Conservation (phyloP, 192 early-diverging fungal species). For the Obelidium mucronatum region DNA sequence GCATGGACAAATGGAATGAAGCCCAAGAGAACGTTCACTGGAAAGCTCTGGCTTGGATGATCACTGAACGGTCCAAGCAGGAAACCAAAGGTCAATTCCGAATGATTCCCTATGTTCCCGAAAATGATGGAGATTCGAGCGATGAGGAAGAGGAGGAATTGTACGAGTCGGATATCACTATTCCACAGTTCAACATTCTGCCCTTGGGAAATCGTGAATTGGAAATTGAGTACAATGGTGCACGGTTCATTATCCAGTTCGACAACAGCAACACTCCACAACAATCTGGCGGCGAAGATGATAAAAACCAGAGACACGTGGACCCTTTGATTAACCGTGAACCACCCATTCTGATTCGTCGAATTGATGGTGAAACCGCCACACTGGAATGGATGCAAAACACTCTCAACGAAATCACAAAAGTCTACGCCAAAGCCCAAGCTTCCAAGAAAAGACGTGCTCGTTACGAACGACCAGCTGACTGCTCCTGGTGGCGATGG, state of each 20-base stretch:
- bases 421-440: constrained; percentile 39
- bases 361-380: constrained; percentile 34
- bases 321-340: constrained; percentile 41
- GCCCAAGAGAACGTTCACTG: constrained; percentile 35
- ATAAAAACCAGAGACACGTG: constrained; percentile 4
- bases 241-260: constrained; percentile 41
- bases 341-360: constrained; percentile 48
- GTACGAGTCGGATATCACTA: neutral
- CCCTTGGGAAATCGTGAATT: constrained; percentile 39
- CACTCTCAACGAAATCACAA: constrained; percentile 37
- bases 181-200: constrained; percentile 49
- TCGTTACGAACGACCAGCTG: constrained; percentile 43
- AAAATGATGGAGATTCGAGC: constrained; percentile 35
- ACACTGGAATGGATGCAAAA: constrained; percentile 46
- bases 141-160: constrained; percentile 12
- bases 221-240: constrained; percentile 42
- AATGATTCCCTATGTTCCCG: constrained; percentile 41
- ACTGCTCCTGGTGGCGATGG: constrained; percentile 41
- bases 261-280: constrained; percentile 17
- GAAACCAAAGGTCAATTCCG: constrained; percentile 44
- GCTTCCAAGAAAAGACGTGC: constrained; percentile 34
- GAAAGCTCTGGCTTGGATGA: constrained; percentile 45
- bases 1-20: constrained; percentile 38
- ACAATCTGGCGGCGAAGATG: constrained; percentile 19
- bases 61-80: constrained; percentile 32